Evolutionary conservation across 148 eudicot genomes (phyloP), one percentile per base, ranked within the genome.

Genomic region (Oxyria digyna): DNA sequence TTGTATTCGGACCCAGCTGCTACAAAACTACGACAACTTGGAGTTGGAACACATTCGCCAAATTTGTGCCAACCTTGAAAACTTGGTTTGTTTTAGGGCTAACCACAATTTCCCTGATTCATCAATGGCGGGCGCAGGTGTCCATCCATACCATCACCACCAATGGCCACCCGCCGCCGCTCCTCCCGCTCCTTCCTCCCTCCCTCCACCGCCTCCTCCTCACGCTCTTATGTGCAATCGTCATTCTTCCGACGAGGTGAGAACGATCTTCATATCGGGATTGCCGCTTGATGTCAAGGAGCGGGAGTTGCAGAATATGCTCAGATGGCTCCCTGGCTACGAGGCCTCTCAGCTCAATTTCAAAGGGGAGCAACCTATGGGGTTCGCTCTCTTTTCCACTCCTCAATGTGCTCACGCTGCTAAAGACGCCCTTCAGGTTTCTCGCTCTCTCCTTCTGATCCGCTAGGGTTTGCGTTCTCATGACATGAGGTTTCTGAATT

Each of bases 311-410:
- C 90, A 77, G 83, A 93, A 90, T 70, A 55, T 90, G 74, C 69
- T 93, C 64, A 77, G 98, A 43, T 93, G 98, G 98, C 75, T 93
- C 1, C 98, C 98, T 0, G 98, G 98, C 4, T 93, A 93, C 45
- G 98, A 90, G 78, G 98, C 98, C n/a, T 93, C 98, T 1, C 98
- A 93, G 79, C 87, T 93, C 67, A 93, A 93, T 69, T 85, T 74
- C 73, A 93, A 93, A 72, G 97, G 90, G 1, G 92, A 90, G 59
- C 85, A 80, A 72, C 98, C 98, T 0, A 81, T 93, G 95, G 98
- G 97, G 1, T 93, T 93, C 62, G 96, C 96, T 18, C 87, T 93
- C 6, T 93, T 90, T 65, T 63, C 96, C 14, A 73, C 86, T 42
- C 80, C 88, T 14, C 96, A 86, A 45, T 82, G 73, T 42, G 98